Evolutionary conservation across 2,329 filamentous ascomycete genomes (phyloP).

Genomic region (Ilyonectria mors-panacis): DNA sequence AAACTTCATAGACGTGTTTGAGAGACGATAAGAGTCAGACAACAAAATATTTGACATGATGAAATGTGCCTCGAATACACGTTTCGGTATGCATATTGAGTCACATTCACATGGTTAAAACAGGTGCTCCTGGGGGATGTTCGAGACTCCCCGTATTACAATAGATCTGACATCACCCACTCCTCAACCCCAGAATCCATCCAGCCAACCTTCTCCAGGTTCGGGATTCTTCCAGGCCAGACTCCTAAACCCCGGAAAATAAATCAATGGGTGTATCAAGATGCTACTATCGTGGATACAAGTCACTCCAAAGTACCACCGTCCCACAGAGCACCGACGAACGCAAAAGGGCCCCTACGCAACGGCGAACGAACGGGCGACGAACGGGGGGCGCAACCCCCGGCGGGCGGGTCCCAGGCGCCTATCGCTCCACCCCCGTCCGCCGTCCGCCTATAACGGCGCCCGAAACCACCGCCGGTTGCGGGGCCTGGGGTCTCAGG

Average conservation of each 20-base stretch:
- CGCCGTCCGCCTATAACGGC: slow-evolving; percentile 40
- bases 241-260: background rate
- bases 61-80: background rate
- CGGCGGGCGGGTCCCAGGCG: slow-evolving; percentile 19
- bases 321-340: background rate
- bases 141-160: background rate
- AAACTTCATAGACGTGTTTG: background rate
- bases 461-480: slow-evolving; percentile 30
- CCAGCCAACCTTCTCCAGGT: background rate
- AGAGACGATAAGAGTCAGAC: background rate
- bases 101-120: background rate
- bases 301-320: slow-evolving; percentile 28
- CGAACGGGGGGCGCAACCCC: slow-evolving; percentile 14
- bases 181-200: background rate
- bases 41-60: background rate
- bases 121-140: background rate
- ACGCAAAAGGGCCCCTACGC: background rate
- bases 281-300: slow-evolving; percentile 5
- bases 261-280: background rate
- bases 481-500: slow-evolving; percentile 33
- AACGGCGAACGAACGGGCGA: slow-evolving; percentile 10
- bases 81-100: background rate
- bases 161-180: background rate
- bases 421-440: slow-evolving; percentile 15
- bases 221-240: background rate